Percentiles rank a stretch among this genome's conserved stretches.
Evolutionary conservation across 495 filamentous ascomycete species (phyloP).

Genomic region (Trichocladium uniseriatum): DNA sequence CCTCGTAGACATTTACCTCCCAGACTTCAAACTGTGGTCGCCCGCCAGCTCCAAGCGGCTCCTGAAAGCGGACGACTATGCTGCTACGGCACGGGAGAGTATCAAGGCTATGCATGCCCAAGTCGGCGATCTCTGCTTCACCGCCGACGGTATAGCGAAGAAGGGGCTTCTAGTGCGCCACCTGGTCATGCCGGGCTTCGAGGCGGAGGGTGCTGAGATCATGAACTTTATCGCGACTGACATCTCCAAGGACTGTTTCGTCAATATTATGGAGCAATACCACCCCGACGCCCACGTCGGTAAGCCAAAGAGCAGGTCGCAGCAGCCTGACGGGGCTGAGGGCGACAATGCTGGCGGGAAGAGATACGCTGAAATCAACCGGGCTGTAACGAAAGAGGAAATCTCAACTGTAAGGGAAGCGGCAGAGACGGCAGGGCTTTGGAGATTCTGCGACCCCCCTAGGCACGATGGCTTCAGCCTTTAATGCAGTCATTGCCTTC

Average conservation of each 20-base stretch:
- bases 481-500: slow-evolving; percentile 19
- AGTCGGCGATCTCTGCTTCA: slow-evolving; percentile 69
- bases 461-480: slow-evolving; percentile 63
- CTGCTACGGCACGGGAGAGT: slow-evolving; percentile 55
- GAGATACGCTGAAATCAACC: slow-evolving; percentile 67
- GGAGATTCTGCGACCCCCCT: slow-evolving; percentile 64
- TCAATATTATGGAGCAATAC: slow-evolving; percentile 74
- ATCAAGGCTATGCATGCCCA: slow-evolving; percentile 67
- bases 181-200: slow-evolving; percentile 68
- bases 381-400: slow-evolving; percentile 54
- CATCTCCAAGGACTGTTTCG: slow-evolving; percentile 58
- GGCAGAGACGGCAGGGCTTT: slow-evolving; percentile 59
- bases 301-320: slow-evolving; percentile 40
- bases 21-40: slow-evolving; percentile 73
- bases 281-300: slow-evolving; percentile 67
- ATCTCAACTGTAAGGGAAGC: slow-evolving; percentile 50
- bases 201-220: slow-evolving; percentile 57
- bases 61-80: slow-evolving; percentile 65
- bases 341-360: slow-evolving; percentile 32
- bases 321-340: slow-evolving; percentile 5
- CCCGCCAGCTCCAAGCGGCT: slow-evolving; percentile 51
- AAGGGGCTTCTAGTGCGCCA: slow-evolving; percentile 63
- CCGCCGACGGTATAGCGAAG: slow-evolving; percentile 64
- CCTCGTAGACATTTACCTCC: slow-evolving; percentile 67
- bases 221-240: slow-evolving; percentile 59